These are phyloP conservation scores for Magnolia sinica DNA, from an alignment of 164 flowering plant species.

Conservation along the genomic window DNA sequence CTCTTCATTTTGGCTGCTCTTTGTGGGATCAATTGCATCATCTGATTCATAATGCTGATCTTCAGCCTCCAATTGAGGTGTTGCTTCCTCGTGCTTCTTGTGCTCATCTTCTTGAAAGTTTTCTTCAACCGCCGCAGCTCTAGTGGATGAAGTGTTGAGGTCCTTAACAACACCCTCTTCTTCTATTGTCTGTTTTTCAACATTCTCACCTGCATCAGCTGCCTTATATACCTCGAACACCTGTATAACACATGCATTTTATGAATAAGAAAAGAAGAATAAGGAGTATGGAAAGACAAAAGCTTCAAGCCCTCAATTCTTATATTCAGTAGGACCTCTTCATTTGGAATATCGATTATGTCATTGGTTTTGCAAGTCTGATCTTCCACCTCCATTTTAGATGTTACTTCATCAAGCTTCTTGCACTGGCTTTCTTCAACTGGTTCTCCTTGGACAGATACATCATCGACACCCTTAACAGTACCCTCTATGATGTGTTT, in stretches of 20 bases:
- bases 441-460: not conserved
- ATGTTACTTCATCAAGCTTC: not conserved
- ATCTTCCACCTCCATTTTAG: not conserved
- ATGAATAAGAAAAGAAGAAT: not conserved
- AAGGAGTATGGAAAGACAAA: not conserved
- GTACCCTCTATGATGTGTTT: not conserved
- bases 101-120: conserved; percentile 2
- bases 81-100: conserved; percentile 2
- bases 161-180: not conserved
- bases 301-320: not conserved
- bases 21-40: not conserved
- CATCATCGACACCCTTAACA: not conserved
- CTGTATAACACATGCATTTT: conserved; percentile 1
- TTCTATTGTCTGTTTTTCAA: not conserved
- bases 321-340: not conserved
- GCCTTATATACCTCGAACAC: not conserved
- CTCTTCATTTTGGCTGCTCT: not conserved
- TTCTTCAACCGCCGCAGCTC: not conserved
- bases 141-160: not conserved
- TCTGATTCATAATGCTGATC: not conserved
- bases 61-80: not conserved
- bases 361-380: not conserved
- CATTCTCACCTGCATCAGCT: conserved; percentile 1
- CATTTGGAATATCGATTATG: not conserved
- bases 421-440: conserved; percentile 2